phyloP scores from a whole-genome alignment of 352 stramenopile genomes.

The Peronospora belbahrii region DNA sequence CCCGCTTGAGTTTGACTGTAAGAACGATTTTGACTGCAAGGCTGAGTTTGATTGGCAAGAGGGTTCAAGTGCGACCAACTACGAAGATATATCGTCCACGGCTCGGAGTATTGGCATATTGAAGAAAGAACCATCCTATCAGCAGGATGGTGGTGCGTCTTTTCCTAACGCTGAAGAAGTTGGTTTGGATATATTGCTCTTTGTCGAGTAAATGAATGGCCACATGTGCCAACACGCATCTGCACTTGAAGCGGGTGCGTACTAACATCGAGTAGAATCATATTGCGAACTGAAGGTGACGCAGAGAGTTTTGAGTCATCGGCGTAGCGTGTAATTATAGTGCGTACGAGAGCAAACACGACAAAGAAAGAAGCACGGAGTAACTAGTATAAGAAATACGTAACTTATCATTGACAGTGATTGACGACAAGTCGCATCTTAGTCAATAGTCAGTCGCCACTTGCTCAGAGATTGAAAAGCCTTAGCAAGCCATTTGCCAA shows the following conservation, averaged over 20 bases:
- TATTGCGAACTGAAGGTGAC: neutral
- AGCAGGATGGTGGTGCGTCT: constrained; percentile 30
- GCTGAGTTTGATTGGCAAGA: constrained; percentile 48
- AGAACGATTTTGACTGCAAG: constrained; percentile 19
- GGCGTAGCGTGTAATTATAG: constrained; percentile 25
- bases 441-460: too few relatives aligned
- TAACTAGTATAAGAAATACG: neutral
- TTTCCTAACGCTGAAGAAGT: constrained; percentile 54
- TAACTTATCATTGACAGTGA: neutral
- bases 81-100: constrained; percentile 6
- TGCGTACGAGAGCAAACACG: constrained; percentile 11
- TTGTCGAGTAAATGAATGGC: constrained; percentile 40
- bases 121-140: constrained; percentile 29
- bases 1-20: constrained; percentile 34
- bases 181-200: constrained; percentile 57
- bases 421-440: too few relatives aligned
- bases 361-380: neutral
- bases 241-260: constrained; percentile 3
- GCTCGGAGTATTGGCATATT: constrained; percentile 16
- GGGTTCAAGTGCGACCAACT: constrained; percentile 2
- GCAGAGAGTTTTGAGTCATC: constrained; percentile 11
- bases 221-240: neutral
- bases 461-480: too few relatives aligned
- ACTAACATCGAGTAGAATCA: constrained; percentile 6
- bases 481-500: too few relatives aligned